Percentiles rank a stretch among this genome's conserved stretches.
phyloP scores from a whole-genome alignment of 371 early-diverging fungal species.

The Saksenaea vasiformis region DNA sequence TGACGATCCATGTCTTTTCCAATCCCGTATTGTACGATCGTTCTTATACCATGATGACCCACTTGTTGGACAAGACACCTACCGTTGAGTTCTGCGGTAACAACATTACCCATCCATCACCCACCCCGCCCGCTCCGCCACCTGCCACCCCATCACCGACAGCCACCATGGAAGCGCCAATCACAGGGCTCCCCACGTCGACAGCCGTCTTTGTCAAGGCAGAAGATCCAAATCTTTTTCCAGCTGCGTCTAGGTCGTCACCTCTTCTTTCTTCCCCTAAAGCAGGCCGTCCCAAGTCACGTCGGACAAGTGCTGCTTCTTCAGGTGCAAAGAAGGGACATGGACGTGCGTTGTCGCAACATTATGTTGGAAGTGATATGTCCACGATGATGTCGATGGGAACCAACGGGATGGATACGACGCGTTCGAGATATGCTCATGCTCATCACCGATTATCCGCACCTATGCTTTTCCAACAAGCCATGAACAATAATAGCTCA shows the following conservation, averaged over 20 bases:
- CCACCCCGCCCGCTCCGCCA: background rate
- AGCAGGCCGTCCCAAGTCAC: background rate
- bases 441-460: constrained; percentile 1
- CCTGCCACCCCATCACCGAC: background rate
- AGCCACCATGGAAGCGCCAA: background rate
- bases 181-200: background rate
- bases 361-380: constrained; percentile 2
- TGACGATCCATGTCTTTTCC: constrained; percentile 28
- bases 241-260: background rate
- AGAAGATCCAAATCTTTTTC: background rate
- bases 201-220: background rate
- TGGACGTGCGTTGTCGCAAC: background rate
- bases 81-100: constrained; percentile 14
- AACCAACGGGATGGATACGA: background rate
- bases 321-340: background rate
- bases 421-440: background rate
- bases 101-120: background rate
- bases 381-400: constrained; percentile 2
- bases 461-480: background rate
- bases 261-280: background rate
- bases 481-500: background rate
- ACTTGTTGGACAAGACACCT: constrained; percentile 17
- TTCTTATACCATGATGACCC: constrained; percentile 14
- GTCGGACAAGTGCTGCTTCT: background rate
- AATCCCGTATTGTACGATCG: constrained; percentile 17